Evolutionary conservation across 2,329 filamentous ascomycete species (phyloP), one percentile per base, ranked within the genome.

Genomic region (Alternaria infectoria): DNA sequence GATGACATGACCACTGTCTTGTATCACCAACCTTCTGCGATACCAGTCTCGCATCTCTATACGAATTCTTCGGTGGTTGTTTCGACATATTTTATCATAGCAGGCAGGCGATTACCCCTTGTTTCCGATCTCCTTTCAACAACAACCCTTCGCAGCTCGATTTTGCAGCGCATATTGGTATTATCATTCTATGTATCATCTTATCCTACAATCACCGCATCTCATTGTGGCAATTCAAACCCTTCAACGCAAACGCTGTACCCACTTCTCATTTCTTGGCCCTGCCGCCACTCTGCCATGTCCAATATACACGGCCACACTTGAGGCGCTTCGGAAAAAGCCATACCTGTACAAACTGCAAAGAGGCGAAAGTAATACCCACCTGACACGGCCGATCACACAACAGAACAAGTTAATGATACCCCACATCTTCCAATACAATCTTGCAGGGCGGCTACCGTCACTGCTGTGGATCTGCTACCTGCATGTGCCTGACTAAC

Each of bases 171-270:
- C 67, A 64, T 70, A 68, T 66, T 69, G 65, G 68, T 72, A 76
- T 52, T 77, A 77, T 74, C 74, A 68, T 77, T 78, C 76, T 59
- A 52, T 78, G 75, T 77, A 78, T 67, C 71, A 51, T 72, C 69
- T 68, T 70, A 51, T 72, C 69, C 65, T 25, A 30, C 58, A 57
- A 49, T 44, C 45, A 60, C 50, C 56, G 47, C 59, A 64, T 58
- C 23, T 47, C 52, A 23, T 17, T 23, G 49, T 40, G 30, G 49
- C 49, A 52, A 52, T 52, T 52, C 49, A 52, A 40, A 25, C 21
- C 43, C 6, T 43, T 44, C 23, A 10, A 36, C 26, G 19, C 15
- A n/a, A 17, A 49, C 12, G 9, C 45, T 49, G 45, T 54, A 61
- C 21, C 55, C 47, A 59, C 55, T 59, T 62, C 50, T 10, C 11